These are phyloP conservation scores for Phytophthora ramorum DNA, from an alignment of 352 stramenopile genomes.

Conservation along the genomic window DNA sequence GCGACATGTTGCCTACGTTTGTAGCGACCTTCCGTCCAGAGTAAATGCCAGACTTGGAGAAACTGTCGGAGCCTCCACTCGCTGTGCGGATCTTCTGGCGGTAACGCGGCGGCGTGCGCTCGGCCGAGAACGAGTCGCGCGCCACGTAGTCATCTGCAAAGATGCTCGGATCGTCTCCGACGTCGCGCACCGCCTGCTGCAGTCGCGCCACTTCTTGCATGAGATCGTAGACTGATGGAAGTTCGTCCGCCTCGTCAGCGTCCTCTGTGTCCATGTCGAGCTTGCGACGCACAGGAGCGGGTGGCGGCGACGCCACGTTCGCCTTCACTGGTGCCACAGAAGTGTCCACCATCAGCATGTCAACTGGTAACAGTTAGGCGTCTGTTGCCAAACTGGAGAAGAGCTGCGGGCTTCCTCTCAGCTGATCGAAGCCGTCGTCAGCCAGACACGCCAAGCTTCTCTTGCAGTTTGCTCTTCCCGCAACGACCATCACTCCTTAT, in stretches of 20 bases:
- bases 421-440: too few species aligned
- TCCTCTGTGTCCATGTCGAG: conserved; percentile 39
- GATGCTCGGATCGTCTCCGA: conserved; percentile 42
- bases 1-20: conserved; percentile 35
- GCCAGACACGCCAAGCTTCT: too few species aligned
- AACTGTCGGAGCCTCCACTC: conserved; percentile 32
- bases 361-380: neutral
- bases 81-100: conserved; percentile 24
- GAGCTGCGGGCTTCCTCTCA: too few species aligned
- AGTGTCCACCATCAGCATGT: conserved; percentile 10
- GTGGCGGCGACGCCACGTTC: conserved; percentile 9
- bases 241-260: conserved; percentile 29
- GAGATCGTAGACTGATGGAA: conserved; percentile 65
- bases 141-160: conserved; percentile 38
- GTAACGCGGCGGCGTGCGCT: conserved; percentile 33
- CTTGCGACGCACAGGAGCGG: conserved; percentile 27
- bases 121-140: conserved; percentile 24
- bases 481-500: conserved; percentile 14
- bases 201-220: conserved; percentile 58
- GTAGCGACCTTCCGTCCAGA: conserved; percentile 31
- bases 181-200: conserved; percentile 52
- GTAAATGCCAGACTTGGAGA: conserved; percentile 38
- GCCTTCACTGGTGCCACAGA: too few species aligned
- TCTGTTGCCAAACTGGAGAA: neutral
- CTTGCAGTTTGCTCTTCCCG: neutral